These are phyloP conservation scores for Chrysanthemum lavandulifolium DNA, from an alignment of 129 eudicot species.

Conservation along the genomic window DNA sequence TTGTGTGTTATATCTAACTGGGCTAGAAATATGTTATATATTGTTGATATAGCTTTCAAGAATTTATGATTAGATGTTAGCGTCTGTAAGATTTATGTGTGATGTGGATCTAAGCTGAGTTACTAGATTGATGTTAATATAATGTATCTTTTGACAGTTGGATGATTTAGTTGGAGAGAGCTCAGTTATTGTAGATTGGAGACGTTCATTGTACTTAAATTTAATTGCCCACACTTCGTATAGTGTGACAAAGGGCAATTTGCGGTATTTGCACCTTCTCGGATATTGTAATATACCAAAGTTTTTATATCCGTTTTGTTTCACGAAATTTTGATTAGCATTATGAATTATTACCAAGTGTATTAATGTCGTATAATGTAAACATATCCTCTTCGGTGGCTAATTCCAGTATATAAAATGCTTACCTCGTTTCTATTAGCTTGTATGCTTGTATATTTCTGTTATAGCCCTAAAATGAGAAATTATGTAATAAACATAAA, in stretches of 20 bases:
- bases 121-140: neutral
- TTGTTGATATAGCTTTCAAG: neutral
- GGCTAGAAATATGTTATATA: neutral
- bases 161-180: conserved; percentile 60
- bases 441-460: neutral
- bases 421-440: neutral
- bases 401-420: neutral
- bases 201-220: conserved; percentile 86
- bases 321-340: neutral
- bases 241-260: conserved; percentile 89
- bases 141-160: conserved; percentile 44
- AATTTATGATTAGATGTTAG: neutral
- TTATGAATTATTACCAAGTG: neutral
- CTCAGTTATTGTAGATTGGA: conserved; percentile 71
- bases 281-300: neutral
- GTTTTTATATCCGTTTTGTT: neutral
- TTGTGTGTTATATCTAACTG: no score
- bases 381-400: neutral
- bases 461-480: no score
- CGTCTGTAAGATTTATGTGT: neutral
- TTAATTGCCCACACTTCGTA: conserved; percentile 87
- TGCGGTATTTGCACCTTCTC: conserved; percentile 56
- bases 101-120: conserved; percentile 9
- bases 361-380: neutral
- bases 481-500: no score